Base-by-base conservation (phyloP, 441 rosid genomes). In the Dalechampia spathulata region DNA sequence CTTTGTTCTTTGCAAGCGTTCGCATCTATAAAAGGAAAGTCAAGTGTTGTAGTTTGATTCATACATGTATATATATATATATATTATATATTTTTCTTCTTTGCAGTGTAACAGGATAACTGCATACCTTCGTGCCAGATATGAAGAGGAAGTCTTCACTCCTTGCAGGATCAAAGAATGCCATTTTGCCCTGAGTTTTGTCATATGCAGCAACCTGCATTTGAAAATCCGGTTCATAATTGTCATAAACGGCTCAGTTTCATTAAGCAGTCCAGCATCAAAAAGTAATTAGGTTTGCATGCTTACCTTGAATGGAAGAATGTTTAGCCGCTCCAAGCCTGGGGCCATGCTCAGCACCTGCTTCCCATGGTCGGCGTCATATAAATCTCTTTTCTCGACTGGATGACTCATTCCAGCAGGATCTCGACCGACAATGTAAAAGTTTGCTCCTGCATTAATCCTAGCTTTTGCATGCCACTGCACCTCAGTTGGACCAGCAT, bases 401-500 rank as follows among this genome's bases (percentile, higher is more conserved):
- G 98, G 98, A 63, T 92, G 98, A 59, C 94, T 72, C 98, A 92
- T 92, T 47, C 98, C 96, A 11, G 98, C 98, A 1, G 96, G 98
- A 66, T 92, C 96, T 62, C 99, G 75, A 62, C 99, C 99, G 12
- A 92, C 99, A 47, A 86, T 92, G 78, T 92, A 92, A 49, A 92
- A 92, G 77, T 92, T 83, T 50, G 99, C 97, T 51, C 99, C 99
- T 0, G 99, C 97, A 61, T 89, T 92, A 62, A 92, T 89, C 66
- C 99, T 79, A 59, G 96, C 95, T 72, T 92, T 89, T 42, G 99
- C 99, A 32, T 92, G 97, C 99, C 99, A 92, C 68, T 92, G 99
- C 66, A 92, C 99, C 81, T 92, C 97, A 0, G 99, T 89, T 16
- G 99, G 99, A 62, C 99, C 99, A 39, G 94, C 95, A 61, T 92